Percentiles rank a stretch among this genome's conserved stretches.
phyloP scores from a whole-genome alignment of 2,329 filamentous ascomycete genomes.

The Conoideocrella luteorostrata region DNA sequence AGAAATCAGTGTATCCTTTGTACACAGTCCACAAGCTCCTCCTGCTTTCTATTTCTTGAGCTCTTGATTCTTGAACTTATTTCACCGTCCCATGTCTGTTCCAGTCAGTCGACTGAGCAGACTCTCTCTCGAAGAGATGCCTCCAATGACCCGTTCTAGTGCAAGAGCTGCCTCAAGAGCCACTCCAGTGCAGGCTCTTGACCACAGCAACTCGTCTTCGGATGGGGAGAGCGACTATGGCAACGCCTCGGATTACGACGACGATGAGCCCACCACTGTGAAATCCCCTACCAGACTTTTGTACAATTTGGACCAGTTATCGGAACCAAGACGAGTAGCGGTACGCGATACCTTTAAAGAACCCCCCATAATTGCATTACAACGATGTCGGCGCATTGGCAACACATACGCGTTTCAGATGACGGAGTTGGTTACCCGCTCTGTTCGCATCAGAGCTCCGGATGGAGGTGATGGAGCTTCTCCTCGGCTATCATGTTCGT shows the following conservation, averaged over 20 bases:
- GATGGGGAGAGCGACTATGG: slow-evolving; percentile 20
- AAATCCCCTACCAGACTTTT: slow-evolving; percentile 29
- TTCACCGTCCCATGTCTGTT: slow-evolving; percentile 19
- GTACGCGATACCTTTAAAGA: slow-evolving; percentile 41
- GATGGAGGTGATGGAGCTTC: slow-evolving; percentile 33
- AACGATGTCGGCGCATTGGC: slow-evolving; percentile 41
- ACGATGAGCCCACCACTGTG: slow-evolving; percentile 20
- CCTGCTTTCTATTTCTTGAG: too few relatives aligned
- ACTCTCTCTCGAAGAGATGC: slow-evolving; percentile 25
- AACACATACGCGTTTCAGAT: slow-evolving; percentile 50
- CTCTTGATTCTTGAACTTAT: too few relatives aligned
- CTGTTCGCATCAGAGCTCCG: slow-evolving; percentile 41
- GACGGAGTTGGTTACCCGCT: slow-evolving; percentile 46
- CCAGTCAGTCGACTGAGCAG: slow-evolving; percentile 20
- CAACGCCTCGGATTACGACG: slow-evolving; percentile 27
- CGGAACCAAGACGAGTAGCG: slow-evolving; percentile 27
- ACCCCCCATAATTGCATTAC: slow-evolving; percentile 42
- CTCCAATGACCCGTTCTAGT: slow-evolving; percentile 16
- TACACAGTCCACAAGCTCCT: too few relatives aligned
- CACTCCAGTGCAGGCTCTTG: not conserved
- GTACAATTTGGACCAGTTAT: slow-evolving; percentile 35
- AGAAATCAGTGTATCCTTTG: too few relatives aligned
- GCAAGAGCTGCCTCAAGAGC: slow-evolving; percentile 11
- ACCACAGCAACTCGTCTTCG: slow-evolving; percentile 18
- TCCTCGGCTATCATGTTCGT: slow-evolving; percentile 41